Base-by-base conservation (phyloP, 768 basidiomycete genomes). In the Rhodocollybia butyracea region DNA sequence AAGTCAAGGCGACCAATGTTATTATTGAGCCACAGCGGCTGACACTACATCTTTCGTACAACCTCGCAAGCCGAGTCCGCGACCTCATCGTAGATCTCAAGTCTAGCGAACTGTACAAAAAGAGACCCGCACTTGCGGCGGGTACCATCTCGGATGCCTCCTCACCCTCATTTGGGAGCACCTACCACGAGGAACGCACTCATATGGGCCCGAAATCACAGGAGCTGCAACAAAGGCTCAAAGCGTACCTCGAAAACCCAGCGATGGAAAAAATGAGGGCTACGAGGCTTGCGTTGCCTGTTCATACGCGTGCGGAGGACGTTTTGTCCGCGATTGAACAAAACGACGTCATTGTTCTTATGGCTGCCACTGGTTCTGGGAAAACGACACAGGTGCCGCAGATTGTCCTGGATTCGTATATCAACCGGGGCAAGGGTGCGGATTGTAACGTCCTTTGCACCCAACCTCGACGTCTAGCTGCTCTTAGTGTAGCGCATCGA, bases 311-410 rank as follows among this genome's bases (percentile, higher is more conserved):
- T 58, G 79, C 87, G 2, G 73, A 77, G 4, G 80, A 88, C 10
- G 77, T 97, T 39, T 65, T 96, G 48, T 66, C 77, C 2, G 85
- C 88, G 57, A 84, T 98, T 60, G 71, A 75, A 19, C 71, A 81
- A 29, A 84, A 96, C 68, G 89, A 94, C 13, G 92, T 97, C 56
- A 90, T 90, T 0, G 85, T 96, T 61, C 85, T 88, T 61, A 89
- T 93, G 86, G 92, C 92, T 45, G 83, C 89, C 6, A 94, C 94
- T 2, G 92, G 93, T 32, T 94, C 91, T 1, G 93, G 94, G 1
- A 97, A 97, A 74, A 96, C 93, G 6, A 97, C 94, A 0, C 95
- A 98, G 68, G 83, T 97, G 24, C 95, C 95, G 5, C 95, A 97
- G 68, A 78, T 97, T 45, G 85, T 97, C 59, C 78, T 98, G 46